Evolutionary conservation across 768 basidiomycete species (phyloP).

Genomic region (Kwoniella sp.): DNA sequence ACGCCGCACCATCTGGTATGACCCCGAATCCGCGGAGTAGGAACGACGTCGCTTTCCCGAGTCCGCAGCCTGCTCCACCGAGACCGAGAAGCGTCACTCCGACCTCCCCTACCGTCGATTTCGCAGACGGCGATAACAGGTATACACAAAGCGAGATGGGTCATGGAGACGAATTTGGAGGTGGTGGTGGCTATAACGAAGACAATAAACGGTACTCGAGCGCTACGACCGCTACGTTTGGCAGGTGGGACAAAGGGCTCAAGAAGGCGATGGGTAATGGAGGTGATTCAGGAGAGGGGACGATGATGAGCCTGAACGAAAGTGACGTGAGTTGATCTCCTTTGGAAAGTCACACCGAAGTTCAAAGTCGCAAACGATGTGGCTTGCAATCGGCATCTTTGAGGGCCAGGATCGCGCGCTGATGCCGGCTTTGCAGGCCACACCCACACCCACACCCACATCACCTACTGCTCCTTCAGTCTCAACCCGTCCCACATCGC

Average conservation of each 20-base stretch:
- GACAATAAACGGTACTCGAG: conserved; percentile 24
- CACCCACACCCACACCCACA: conserved; percentile 9
- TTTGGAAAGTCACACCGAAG: no score
- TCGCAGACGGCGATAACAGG: neutral
- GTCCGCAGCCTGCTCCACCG: conserved; percentile 20
- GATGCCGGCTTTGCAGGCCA: neutral
- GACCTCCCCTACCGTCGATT: conserved; percentile 5
- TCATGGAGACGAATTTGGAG: conserved; percentile 11
- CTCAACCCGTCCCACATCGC: conserved; percentile 17
- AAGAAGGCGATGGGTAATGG: conserved; percentile 12
- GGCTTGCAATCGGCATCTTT: neutral
- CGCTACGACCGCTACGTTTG: conserved; percentile 36
- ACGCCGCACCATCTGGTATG: neutral
- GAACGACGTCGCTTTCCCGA: conserved; percentile 26
- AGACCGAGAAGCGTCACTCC: conserved; percentile 17
- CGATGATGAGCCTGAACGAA: conserved; percentile 3
- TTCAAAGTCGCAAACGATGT: no score
- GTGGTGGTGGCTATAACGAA: neutral
- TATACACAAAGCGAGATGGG: conserved; percentile 29
- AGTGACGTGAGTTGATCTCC: conserved; percentile 25
- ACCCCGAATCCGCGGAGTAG: neutral
- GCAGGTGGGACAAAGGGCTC: conserved; percentile 35
- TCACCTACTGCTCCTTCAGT: conserved; percentile 10
- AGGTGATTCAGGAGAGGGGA: conserved; percentile 1
- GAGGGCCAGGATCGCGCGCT: no score